phyloP scores from a whole-genome alignment of 768 basidiomycete genomes.

The Termitomyces eurrhizus region DNA sequence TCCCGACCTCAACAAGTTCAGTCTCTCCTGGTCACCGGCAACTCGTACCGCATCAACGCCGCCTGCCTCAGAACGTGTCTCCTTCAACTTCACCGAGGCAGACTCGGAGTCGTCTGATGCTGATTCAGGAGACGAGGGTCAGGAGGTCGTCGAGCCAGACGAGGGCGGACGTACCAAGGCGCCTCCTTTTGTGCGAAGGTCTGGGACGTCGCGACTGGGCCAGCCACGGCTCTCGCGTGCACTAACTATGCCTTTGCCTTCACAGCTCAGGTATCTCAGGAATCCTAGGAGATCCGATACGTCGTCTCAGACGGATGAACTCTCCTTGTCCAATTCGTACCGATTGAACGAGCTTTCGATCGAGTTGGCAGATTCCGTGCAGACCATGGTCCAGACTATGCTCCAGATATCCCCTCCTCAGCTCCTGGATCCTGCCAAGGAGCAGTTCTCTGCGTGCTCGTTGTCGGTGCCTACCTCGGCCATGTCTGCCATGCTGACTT shows the following conservation, averaged over 20 bases:
- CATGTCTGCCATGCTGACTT: constrained; percentile 83
- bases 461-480: constrained; percentile 84
- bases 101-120: constrained; percentile 51
- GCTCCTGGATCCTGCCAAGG: constrained; percentile 87
- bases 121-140: constrained; percentile 23
- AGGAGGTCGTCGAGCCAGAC: constrained; percentile 1
- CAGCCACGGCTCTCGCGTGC: constrained; percentile 67
- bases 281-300: constrained; percentile 46
- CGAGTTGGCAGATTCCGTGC: constrained; percentile 88
- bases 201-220: constrained; percentile 18
- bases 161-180: constrained; percentile 18
- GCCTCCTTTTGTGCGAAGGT: constrained; percentile 11
- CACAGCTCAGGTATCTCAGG: constrained; percentile 70
- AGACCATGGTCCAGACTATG: constrained; percentile 88
- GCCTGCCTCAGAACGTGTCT: constrained; percentile 33
- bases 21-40: constrained; percentile 54
- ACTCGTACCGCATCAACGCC: constrained; percentile 35
- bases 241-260: constrained; percentile 76
- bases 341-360: constrained; percentile 69
- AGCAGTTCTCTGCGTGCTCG: constrained; percentile 88
- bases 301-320: not conserved
- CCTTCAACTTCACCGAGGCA: constrained; percentile 43
- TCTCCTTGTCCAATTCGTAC: constrained; percentile 22
- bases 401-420: constrained; percentile 89
- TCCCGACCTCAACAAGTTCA: constrained; percentile 57